Conservation (phyloP, 345 rosid species). For the Sisymbrium irio region DNA sequence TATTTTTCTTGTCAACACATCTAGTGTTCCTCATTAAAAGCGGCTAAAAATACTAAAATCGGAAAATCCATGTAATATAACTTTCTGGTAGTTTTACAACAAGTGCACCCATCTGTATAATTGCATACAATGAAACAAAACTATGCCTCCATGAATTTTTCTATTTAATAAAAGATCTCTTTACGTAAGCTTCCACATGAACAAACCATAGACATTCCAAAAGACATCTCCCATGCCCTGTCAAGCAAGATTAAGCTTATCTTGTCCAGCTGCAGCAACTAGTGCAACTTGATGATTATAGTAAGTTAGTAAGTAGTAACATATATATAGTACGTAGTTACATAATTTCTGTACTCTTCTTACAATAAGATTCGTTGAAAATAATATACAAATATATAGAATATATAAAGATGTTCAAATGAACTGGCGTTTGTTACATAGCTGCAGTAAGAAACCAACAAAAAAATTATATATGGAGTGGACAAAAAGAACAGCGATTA, state of each 20-base stretch:
- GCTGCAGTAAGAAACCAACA: not conserved
- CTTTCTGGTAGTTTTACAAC: not conserved
- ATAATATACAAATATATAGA: too few relatives aligned
- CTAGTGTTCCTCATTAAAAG: not conserved
- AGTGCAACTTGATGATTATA: slow-evolving; percentile 15
- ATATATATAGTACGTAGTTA: not conserved
- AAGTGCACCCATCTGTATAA: not conserved
- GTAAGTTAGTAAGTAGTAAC: too few relatives aligned
- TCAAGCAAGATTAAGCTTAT: slow-evolving; percentile 23
- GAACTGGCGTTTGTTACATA: not conserved
- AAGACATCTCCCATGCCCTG: slow-evolving; percentile 11
- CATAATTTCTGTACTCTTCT: slow-evolving; percentile 10
- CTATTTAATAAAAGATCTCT: not conserved
- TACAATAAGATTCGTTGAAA: not conserved
- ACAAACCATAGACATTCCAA: not conserved
- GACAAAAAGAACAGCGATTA: not conserved
- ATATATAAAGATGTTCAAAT: not conserved
- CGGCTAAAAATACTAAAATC: slow-evolving; percentile 7
- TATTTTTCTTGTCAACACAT: not conserved
- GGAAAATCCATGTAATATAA: not conserved
- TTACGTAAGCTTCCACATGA: slow-evolving; percentile 11
- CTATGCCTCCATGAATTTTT: not conserved
- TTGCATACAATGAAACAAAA: not conserved
- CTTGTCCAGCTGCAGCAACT: slow-evolving; percentile 19
- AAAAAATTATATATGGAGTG: not conserved